Base-by-base conservation (phyloP, 768 basidiomycete genomes). In the Mycena latifolia region DNA sequence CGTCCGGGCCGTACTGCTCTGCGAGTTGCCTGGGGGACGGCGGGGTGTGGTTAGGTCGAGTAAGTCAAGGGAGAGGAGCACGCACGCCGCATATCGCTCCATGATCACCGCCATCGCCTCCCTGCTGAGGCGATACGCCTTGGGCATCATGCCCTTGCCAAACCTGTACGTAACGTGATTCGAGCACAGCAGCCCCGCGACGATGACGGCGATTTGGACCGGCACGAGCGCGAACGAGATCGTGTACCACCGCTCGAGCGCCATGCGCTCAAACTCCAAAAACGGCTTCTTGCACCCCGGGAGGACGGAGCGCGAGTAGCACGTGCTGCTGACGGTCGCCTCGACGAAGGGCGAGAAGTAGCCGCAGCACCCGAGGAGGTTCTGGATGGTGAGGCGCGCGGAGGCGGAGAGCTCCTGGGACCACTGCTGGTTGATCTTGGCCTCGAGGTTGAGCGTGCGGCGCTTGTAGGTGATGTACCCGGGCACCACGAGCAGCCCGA, bases 121-220 rank as follows among this genome's bases (percentile, higher is more conserved):
- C 81, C 87, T 78, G 75, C 89, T 89, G 37, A 95, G 80, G 43
- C 92, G 81, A 74, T 95, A 95, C 28, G 90, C 88, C 81, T 92
- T 90, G 31, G 93, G 94, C 85, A 92, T 93, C 88, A 94, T 89
- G 52, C 94, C 93, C 80, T 95, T 94, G 0, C 93, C 92, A 76
- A 95, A 94, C 46, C 93, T 81, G 72, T 94, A 94, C 46, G 92
- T 94, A 76, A 95, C 88, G 71, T 94, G 92, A 78, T 93, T 93
- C 8, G 89, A 88, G 78, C 91, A 95, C 45, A 94, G 76, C 47
- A 94, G 78, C 2, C 83, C 89, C 0, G 84, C 78, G 63, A 92
- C 47, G 77, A 93, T 93, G 71, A 90, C 83, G 29, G 74, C 74
- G 48, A 95, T 77, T 62, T 94, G 92, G 7, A 86, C 76, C 0